phyloP scores from a whole-genome alignment of 2,329 filamentous ascomycete species.

The Botrytis cinerea region DNA sequence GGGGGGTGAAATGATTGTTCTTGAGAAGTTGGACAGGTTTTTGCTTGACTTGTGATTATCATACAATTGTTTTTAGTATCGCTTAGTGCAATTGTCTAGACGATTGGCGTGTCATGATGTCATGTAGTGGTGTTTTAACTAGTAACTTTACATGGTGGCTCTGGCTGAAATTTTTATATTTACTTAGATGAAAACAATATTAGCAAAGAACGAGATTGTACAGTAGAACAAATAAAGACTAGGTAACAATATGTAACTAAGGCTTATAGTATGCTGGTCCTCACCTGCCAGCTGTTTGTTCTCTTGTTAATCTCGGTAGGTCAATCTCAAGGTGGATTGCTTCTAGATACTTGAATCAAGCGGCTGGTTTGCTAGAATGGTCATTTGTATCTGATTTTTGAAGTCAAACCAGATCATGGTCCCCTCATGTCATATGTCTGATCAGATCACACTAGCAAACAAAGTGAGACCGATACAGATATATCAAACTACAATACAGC shows the following conservation, averaged over 20 bases:
- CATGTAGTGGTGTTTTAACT: not conserved
- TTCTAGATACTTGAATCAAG: not conserved
- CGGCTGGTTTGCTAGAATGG: not conserved
- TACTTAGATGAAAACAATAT: not conserved
- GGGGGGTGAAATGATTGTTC: too few relatives aligned
- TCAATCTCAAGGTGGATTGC: not conserved
- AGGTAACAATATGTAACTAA: not conserved
- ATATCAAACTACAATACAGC: not conserved
- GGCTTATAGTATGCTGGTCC: not conserved
- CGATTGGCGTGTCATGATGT: rapidly evolving
- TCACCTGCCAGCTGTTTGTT: not conserved
- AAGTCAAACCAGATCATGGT: not conserved
- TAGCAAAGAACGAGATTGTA: not conserved
- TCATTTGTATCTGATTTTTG: not conserved
- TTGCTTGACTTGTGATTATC: too few relatives aligned
- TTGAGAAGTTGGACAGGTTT: too few relatives aligned
- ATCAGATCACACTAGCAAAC: not conserved
- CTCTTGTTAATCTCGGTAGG: not conserved
- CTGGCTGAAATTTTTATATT: not conserved
- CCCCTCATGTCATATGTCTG: not conserved
- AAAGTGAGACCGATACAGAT: not conserved
- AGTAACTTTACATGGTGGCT: not conserved
- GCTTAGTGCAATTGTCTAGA: too few relatives aligned
- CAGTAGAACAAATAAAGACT: not conserved
- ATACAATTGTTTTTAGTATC: too few relatives aligned